Evolutionary conservation across 1,284 basidiomycete genomes (phyloP).

Genomic region (Cryptococcus wingfieldii): DNA sequence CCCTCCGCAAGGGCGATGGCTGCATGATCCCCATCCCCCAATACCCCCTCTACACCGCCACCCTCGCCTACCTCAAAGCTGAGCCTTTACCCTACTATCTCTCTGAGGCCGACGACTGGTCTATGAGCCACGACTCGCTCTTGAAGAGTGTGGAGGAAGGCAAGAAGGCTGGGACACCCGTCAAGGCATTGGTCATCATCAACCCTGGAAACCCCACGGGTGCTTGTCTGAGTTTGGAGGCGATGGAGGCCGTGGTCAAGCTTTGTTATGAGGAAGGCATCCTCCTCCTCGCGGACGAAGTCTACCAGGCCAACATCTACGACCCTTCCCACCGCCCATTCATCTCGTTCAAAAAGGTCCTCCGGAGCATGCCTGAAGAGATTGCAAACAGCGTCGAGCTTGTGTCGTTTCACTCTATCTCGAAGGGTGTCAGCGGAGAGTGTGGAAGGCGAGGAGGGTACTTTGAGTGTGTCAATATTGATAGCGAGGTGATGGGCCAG

Average conservation of each 20-base stretch:
- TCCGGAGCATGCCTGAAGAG: conserved; percentile 58
- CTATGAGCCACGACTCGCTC: conserved; percentile 71
- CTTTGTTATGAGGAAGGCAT: conserved; percentile 81
- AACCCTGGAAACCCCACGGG: conserved; percentile 97
- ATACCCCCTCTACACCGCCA: conserved; percentile 95
- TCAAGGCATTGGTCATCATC: conserved; percentile 86
- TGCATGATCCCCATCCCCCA: conserved; percentile 88
- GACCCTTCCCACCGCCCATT: conserved; percentile 63
- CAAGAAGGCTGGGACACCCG: conserved; percentile 58
- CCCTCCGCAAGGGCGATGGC: conserved; percentile 43
- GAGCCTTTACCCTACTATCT: conserved; percentile 85
- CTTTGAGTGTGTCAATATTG: conserved; percentile 81
- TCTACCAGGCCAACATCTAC: conserved; percentile 91
- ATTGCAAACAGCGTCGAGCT: conserved; percentile 60
- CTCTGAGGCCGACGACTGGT: conserved; percentile 77
- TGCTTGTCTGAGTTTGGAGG: conserved; percentile 64
- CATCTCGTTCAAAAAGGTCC: conserved; percentile 85
- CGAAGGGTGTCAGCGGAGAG: conserved; percentile 89
- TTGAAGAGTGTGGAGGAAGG: conserved; percentile 66
- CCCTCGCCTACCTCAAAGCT: conserved; percentile 79
- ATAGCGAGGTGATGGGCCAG: conserved; percentile 68
- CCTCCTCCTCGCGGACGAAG: conserved; percentile 88
- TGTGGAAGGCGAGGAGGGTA: conserved; percentile 91
- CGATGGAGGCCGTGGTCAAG: conserved; percentile 68
- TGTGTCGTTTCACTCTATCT: conserved; percentile 91